phyloP scores from a whole-genome alignment of 306 rosid genomes.

The cucumber (Cucumis sativus) region DNA sequence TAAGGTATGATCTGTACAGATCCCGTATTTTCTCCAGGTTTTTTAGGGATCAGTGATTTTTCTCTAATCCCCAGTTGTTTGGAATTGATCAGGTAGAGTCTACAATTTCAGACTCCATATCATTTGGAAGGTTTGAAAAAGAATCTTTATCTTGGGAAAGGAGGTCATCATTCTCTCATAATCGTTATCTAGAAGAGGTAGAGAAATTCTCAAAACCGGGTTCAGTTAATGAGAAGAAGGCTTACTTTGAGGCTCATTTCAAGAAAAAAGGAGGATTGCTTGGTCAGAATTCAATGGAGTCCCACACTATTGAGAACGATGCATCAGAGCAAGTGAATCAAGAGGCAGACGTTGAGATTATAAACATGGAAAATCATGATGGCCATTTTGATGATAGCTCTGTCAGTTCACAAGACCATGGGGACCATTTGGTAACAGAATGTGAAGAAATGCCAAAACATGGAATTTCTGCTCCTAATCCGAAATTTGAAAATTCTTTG shows the following conservation, averaged over 20 bases:
- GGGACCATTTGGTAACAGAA: constrained; percentile 18
- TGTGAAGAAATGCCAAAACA: constrained; percentile 25
- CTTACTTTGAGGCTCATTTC: constrained; percentile 71
- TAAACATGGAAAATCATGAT: constrained; percentile 18
- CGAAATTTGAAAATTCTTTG: constrained; percentile 15
- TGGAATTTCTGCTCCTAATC: constrained; percentile 19
- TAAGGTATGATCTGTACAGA: background rate
- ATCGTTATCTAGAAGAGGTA: constrained; percentile 69
- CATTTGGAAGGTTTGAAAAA: constrained; percentile 69
- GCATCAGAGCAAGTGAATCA: constrained; percentile 18
- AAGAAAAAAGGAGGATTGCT: constrained; percentile 48
- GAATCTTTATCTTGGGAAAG: constrained; percentile 68
- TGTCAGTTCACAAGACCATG: constrained; percentile 26
- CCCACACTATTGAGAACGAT: constrained; percentile 23
- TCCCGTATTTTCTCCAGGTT: background rate
- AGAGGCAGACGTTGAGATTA: constrained; percentile 30
- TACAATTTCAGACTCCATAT: constrained; percentile 65
- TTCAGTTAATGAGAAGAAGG: constrained; percentile 54
- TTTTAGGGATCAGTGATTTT: background rate
- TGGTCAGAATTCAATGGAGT: constrained; percentile 19
- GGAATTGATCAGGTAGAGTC: constrained; percentile 46
- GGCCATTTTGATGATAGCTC: constrained; percentile 29
- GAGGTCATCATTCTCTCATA: constrained; percentile 66
- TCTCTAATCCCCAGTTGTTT: constrained; percentile 17
- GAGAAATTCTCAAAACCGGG: constrained; percentile 69